Evolutionary conservation across 331 rosid genomes (phyloP), one percentile per base, ranked within the genome.

Genomic region (Stylosanthes scabra): DNA sequence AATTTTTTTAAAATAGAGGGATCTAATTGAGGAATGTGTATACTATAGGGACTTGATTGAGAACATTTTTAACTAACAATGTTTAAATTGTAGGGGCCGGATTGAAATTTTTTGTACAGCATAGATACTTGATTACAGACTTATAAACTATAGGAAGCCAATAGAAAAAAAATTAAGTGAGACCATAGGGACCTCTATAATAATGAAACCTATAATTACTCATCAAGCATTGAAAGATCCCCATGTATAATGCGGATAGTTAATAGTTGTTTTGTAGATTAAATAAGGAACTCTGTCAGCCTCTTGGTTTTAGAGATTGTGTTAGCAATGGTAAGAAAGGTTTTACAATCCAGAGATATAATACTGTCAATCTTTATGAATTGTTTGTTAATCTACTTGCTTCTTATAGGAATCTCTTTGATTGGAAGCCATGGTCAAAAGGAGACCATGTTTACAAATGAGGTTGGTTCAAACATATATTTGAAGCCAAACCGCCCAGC

Each of bases 181-280:
- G 4, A 34, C 39, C 3, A 34, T 34, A 34, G 39, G 39, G 6
- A 3, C 39, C 39, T 34, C 39, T 34, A 34, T 34, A 34, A 34
- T 3, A 34, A 34, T 34, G 4, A 34, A 34, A 34, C 39, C 39
- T 5, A 6, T 34, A 34, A 34, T 34, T 47, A 55, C 42, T 40
- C 12, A 29, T 8, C 20, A 47, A 52, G 50, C 52, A 70, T 70
- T 59, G 45, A 51, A 67, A 40, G 20, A n/a, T 41, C 76, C 54
- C 37, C 72, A 62, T 49, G 70, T 50, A 78, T 68, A 82, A 55
- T 76, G 28, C 70, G 69, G 59, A 59, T 68, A 61, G 61, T 63
- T 74, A 85, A 11, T 74, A 94, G 99, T 59, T 94, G 81, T 91
- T 91, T 86, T 85, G 75, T 82, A 91, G 96, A 85, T 80, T 94